A percentile compares a stretch with the other conserved stretches of the same genome.
Evolutionary conservation across 179 eudicot species (phyloP).

Genomic region (Camellia oleifera): DNA sequence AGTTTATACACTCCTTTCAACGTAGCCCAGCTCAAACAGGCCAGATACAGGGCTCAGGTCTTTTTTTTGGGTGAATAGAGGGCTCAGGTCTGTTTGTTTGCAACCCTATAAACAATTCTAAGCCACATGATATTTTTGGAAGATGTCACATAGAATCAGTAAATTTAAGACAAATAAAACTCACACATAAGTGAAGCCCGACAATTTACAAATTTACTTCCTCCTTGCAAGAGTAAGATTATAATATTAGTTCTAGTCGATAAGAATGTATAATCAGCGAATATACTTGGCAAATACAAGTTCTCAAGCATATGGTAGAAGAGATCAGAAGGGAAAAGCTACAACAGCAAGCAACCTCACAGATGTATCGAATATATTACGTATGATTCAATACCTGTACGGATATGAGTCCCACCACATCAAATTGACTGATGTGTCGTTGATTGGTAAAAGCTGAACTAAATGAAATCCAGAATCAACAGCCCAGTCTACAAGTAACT

Average conservation of each 20-base stretch:
- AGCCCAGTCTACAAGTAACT: constrained; percentile 91
- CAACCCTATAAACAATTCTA: not conserved
- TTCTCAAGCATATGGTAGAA: not conserved
- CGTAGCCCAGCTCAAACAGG: not conserved
- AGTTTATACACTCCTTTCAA: not conserved
- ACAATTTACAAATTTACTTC: not conserved
- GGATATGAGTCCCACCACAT: constrained; percentile 99
- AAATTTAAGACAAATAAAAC: not conserved
- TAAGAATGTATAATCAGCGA: not conserved
- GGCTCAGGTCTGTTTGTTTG: not conserved
- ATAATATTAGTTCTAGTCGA: not conserved
- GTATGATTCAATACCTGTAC: constrained; percentile 59
- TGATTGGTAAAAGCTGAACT: constrained; percentile 94
- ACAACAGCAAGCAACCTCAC: not conserved
- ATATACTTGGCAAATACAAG: not conserved
- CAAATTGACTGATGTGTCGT: constrained; percentile 86
- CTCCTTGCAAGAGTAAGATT: not conserved
- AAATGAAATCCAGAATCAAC: constrained; percentile 89
- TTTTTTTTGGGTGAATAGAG: not conserved
- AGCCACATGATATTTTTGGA: not conserved
- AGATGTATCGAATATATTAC: not conserved
- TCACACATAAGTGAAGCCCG: constrained; percentile 1
- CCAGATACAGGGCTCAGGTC: not conserved
- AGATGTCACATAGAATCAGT: not conserved
- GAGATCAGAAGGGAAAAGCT: constrained; percentile 1